Percentiles rank a stretch among this genome's conserved stretches.
Conservation (phyloP, 768 basidiomycete species). For the Boletus reticuloceps region DNA sequence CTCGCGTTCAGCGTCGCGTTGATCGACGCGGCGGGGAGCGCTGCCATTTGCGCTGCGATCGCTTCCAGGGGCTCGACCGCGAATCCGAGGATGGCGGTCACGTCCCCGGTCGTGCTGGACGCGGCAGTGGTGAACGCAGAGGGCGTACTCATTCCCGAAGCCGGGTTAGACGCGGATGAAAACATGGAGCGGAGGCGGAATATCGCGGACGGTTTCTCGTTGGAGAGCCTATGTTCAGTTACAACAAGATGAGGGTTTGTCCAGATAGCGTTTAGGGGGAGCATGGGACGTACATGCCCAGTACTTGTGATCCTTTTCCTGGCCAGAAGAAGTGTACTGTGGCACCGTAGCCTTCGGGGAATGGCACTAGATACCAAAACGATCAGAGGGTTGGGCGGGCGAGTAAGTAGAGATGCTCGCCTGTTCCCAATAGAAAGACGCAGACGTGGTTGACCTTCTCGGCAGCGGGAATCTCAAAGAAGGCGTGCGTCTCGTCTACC, state of each 20-base stretch:
- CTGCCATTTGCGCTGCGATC: slow-evolving; percentile 57
- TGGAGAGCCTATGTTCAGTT: slow-evolving; percentile 61
- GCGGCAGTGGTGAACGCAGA: slow-evolving; percentile 31
- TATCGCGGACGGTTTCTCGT: slow-evolving; percentile 87
- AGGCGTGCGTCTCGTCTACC: slow-evolving; percentile 79
- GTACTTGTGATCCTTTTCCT: slow-evolving; percentile 79
- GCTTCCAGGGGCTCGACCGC: slow-evolving; percentile 71
- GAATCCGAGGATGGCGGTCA: slow-evolving; percentile 75
- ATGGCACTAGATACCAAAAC: slow-evolving; percentile 49
- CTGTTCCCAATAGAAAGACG: slow-evolving; percentile 78
- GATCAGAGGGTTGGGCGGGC: background rate
- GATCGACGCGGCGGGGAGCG: slow-evolving; percentile 35
- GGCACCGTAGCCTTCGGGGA: slow-evolving; percentile 81
- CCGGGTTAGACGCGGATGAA: slow-evolving; percentile 32
- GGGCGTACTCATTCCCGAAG: slow-evolving; percentile 30
- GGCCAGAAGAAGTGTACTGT: slow-evolving; percentile 87
- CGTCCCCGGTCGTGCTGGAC: slow-evolving; percentile 39
- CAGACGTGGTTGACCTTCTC: slow-evolving; percentile 80
- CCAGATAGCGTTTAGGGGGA: background rate
- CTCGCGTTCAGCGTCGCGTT: slow-evolving; percentile 22
- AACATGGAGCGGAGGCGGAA: slow-evolving; percentile 76
- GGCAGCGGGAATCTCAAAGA: slow-evolving; percentile 71
- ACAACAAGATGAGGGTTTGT: background rate
- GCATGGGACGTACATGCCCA: slow-evolving; percentile 65
- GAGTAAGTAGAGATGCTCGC: slow-evolving; percentile 36